Conservation (phyloP, 257 asterid genomes). For the Gentiana straminea region DNA sequence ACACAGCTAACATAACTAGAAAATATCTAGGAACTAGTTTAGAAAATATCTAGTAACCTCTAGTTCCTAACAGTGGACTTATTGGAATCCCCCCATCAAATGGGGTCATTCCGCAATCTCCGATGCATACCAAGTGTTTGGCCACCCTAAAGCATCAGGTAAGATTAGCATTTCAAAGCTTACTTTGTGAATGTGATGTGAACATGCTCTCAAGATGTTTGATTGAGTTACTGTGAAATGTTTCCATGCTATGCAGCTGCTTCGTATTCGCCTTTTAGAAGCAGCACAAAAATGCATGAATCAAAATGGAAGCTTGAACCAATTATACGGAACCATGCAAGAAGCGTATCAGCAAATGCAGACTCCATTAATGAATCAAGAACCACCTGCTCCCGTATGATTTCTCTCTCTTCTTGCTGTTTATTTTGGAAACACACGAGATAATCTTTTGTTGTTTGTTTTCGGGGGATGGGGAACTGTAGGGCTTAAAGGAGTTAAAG, state of each 20-base stretch:
- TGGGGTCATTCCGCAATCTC: constrained; percentile 90
- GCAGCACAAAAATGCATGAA: constrained; percentile 63
- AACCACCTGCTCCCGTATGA: constrained; percentile 50
- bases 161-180: no score
- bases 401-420: background rate
- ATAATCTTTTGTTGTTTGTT: no score
- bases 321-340: constrained; percentile 80
- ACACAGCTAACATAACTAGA: no score
- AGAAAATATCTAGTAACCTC: no score
- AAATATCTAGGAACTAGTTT: no score
- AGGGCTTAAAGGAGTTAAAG: constrained; percentile 85
- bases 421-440: no score
- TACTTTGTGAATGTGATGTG: no score
- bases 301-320: constrained; percentile 63
- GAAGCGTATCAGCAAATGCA: constrained; percentile 83
- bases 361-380: constrained; percentile 74
- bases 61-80: no score
- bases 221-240: background rate
- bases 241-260: constrained; percentile 33
- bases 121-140: constrained; percentile 82
- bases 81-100: constrained; percentile 86
- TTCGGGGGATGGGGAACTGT: background rate
- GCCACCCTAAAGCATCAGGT: constrained; percentile 96
- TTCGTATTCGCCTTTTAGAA: constrained; percentile 55
- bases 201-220: no score